Conservation (phyloP, 2,329 filamentous ascomycete genomes). For the Alternaria infectoria region DNA sequence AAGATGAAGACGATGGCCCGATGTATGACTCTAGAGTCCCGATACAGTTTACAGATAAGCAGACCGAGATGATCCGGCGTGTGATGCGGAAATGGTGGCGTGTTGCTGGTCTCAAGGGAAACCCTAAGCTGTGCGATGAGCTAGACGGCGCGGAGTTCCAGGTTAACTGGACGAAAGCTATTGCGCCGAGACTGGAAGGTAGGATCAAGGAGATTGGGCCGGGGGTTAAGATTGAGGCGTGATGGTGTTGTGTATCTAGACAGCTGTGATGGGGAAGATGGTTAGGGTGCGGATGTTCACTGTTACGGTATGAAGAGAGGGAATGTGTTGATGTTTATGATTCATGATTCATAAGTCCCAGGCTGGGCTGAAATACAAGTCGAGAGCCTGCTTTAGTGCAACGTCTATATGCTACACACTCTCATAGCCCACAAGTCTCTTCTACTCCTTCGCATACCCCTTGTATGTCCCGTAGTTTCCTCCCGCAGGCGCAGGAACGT, state of each 20-base stretch:
- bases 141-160: constrained; percentile 65
- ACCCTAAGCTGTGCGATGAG: constrained; percentile 58
- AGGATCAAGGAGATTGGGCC: constrained; percentile 62
- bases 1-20: constrained; percentile 48
- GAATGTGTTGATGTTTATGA: neutral
- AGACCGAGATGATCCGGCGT: constrained; percentile 69
- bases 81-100: constrained; percentile 77
- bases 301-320: neutral
- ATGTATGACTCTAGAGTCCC: constrained; percentile 57
- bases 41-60: constrained; percentile 36
- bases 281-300: neutral
- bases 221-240: neutral
- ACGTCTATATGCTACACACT: neutral
- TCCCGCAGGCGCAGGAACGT: neutral
- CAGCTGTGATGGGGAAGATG: neutral
- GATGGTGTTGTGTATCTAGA: neutral
- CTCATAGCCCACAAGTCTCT: neutral
- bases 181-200: constrained; percentile 78
- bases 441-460: neutral
- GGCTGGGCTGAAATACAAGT: neutral
- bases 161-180: constrained; percentile 78
- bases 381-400: neutral
- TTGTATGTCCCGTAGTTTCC: neutral
- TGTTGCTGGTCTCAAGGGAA: constrained; percentile 66
- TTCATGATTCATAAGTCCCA: neutral